Base-by-base conservation (phyloP, 192 early-diverging fungal genomes). In the Umbelopsis sp. region DNA sequence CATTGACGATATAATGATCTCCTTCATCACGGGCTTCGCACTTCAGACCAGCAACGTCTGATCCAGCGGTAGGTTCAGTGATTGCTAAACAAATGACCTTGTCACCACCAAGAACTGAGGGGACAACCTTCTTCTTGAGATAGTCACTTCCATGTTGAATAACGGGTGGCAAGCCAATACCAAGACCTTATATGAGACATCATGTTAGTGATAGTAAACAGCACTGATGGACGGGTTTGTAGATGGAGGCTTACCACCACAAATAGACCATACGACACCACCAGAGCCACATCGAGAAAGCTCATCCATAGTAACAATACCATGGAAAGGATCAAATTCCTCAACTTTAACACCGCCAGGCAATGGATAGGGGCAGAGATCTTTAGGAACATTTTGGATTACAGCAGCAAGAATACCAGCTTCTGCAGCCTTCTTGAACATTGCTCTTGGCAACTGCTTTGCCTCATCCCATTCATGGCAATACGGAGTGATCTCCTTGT, bases 1-100 rank as follows among this genome's bases (percentile, higher is more conserved):
- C 93, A 67, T 94, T 94, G 53, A 92, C 87, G 43, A 93, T 83
- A 73, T 87, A 94, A 53, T 85, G 77, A 74, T 92, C 84, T 8
- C 92, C 93, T 70, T 89, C 87, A 31, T 88, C 81, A 68, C 86
- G 89, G 29, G 92, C 93, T 62, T 86, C 86, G 32, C 86, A 86
- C 43, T 73, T 76, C 22, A 95, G 75, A 74, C 87, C 89, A 53
- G 93, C 93, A 16, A 95, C 93, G 78, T 95, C 93, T 2, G 85
- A 88, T 41, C 86, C 86, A 32, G 84, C 86, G 71, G 77, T 73
- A 25, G 92, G 94, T 78, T 95, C 93, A 9, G 93, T 94, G 69
- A 95, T 91, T 10, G 87, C 88, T 73, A 94, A 78, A 59, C 92
- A 93, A 69, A 95, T 95, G 73, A 85, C 86, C 82, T 95, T 94